Percentiles rank a stretch among this genome's conserved stretches.
phyloP scores from a whole-genome alignment of 768 basidiomycete genomes.

The Boletus eberwhitei region DNA sequence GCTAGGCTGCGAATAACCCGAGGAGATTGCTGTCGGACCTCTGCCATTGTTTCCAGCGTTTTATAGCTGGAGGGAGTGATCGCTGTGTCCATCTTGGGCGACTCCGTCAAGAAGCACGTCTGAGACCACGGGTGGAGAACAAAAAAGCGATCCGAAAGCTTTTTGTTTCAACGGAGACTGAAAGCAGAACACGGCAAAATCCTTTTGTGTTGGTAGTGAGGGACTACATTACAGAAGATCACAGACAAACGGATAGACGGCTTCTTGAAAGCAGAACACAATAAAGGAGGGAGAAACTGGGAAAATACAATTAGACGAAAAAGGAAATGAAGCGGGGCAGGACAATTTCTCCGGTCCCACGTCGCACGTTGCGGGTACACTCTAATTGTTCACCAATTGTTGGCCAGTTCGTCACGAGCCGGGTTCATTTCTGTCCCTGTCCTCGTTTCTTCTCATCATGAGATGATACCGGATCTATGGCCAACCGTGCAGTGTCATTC shows the following conservation, averaged over 20 bases:
- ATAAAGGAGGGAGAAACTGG: slow-evolving; percentile 34
- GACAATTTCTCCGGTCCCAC: slow-evolving; percentile 14
- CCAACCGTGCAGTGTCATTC: slow-evolving; percentile 2
- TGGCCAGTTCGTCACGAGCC: slow-evolving; percentile 5
- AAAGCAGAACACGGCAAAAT: slow-evolving; percentile 24
- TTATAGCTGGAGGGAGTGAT: slow-evolving; percentile 37
- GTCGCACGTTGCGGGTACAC: slow-evolving; percentile 26
- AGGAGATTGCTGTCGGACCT: slow-evolving; percentile 23
- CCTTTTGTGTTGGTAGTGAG: slow-evolving; percentile 37
- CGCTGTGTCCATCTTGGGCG: slow-evolving; percentile 35
- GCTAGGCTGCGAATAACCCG: slow-evolving; percentile 19
- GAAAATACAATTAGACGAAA: slow-evolving; percentile 36
- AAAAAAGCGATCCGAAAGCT: slow-evolving; percentile 29
- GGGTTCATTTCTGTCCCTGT: slow-evolving; percentile 13
- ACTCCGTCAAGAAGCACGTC: slow-evolving; percentile 28
- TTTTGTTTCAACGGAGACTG: slow-evolving; percentile 28
- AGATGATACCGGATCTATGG: slow-evolving; percentile 25
- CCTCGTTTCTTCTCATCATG: slow-evolving; percentile 15
- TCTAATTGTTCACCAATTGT: slow-evolving; percentile 31
- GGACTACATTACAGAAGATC: slow-evolving; percentile 28
- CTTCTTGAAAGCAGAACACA: slow-evolving; percentile 32
- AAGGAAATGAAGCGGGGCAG: slow-evolving; percentile 26
- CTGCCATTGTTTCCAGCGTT: slow-evolving; percentile 31
- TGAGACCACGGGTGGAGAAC: slow-evolving; percentile 28
- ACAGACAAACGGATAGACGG: slow-evolving; percentile 19